A percentile compares a stretch with the other conserved stretches of the same genome.
Evolutionary conservation across 1,284 basidiomycete species (phyloP).

Genomic region (Malassezia arunalokei): DNA sequence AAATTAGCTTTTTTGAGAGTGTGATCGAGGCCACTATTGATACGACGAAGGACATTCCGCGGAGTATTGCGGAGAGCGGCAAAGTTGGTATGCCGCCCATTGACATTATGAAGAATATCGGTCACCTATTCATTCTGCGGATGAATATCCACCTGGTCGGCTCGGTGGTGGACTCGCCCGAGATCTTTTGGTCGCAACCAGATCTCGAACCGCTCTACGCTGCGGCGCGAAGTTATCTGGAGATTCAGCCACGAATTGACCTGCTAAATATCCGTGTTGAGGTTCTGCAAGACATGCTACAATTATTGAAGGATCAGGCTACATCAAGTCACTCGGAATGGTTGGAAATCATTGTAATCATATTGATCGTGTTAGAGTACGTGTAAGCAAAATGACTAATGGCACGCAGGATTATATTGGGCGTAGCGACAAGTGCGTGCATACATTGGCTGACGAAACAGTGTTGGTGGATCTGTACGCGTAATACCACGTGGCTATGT

Average conservation of each 20-base stretch:
- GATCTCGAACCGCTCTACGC: conserved; percentile 86
- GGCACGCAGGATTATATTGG: conserved; percentile 50
- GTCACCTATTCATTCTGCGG: conserved; percentile 71
- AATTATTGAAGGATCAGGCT: conserved; percentile 85
- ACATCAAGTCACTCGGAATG: conserved; percentile 80
- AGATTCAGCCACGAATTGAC: conserved; percentile 86
- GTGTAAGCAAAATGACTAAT: not conserved
- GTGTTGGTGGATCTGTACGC: conserved; percentile 42
- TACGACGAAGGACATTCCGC: conserved; percentile 90
- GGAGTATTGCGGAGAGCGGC: conserved; percentile 80
- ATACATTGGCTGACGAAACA: not conserved
- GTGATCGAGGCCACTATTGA: conserved; percentile 86
- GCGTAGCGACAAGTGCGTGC: conserved; percentile 32
- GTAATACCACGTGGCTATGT: conserved; percentile 7
- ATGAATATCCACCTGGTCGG: conserved; percentile 93
- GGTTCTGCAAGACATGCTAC: conserved; percentile 88
- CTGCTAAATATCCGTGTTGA: conserved; percentile 86
- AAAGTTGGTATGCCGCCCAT: conserved; percentile 60
- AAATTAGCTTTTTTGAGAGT: conserved; percentile 65
- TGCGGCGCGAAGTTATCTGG: conserved; percentile 70
- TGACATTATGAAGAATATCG: conserved; percentile 96
- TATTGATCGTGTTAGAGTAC: conserved; percentile 68
- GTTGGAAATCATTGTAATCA: conserved; percentile 88
- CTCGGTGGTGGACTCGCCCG: conserved; percentile 85
- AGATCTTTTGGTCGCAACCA: conserved; percentile 70